phyloP scores from a whole-genome alignment of 169 alveolate species.

The Plasmodium cynomolgi region DNA sequence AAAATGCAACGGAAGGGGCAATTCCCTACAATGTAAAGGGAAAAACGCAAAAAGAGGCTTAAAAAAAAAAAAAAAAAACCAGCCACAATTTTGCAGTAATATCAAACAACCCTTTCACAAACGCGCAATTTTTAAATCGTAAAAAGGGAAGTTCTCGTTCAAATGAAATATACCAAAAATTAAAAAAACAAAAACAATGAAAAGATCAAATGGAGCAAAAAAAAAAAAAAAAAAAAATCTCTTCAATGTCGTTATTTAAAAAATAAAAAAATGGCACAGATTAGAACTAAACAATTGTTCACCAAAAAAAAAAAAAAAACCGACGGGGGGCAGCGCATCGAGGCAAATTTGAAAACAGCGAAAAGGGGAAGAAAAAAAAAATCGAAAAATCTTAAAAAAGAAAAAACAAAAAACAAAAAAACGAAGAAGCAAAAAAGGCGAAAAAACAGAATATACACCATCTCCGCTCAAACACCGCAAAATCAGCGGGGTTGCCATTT shows the following conservation, averaged over 20 bases:
- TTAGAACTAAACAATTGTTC: background rate
- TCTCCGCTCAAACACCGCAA: background rate
- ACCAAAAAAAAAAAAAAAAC: background rate
- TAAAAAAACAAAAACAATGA: background rate
- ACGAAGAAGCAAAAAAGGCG: background rate
- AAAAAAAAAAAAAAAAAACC: background rate
- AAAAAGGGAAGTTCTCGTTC: background rate
- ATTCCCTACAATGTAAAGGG: background rate
- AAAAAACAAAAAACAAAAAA: conserved; percentile 7
- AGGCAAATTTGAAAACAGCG: background rate
- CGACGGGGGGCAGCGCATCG: background rate
- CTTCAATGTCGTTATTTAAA: background rate
- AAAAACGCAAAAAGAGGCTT: background rate
- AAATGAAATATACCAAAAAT: background rate
- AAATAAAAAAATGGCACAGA: background rate
- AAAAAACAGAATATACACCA: background rate
- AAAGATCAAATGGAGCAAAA: background rate
- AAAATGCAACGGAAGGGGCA: background rate
- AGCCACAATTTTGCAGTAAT: background rate
- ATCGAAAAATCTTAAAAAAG: background rate
- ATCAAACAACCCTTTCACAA: background rate
- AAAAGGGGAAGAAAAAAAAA: background rate
- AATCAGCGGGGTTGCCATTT: background rate
- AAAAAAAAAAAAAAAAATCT: background rate
- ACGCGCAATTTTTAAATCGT: background rate